A percentile compares a stretch with the other conserved stretches of the same genome.
Conservation (phyloP, 176 grass and related monocot genomes). For the Calamus simplicifolius region DNA sequence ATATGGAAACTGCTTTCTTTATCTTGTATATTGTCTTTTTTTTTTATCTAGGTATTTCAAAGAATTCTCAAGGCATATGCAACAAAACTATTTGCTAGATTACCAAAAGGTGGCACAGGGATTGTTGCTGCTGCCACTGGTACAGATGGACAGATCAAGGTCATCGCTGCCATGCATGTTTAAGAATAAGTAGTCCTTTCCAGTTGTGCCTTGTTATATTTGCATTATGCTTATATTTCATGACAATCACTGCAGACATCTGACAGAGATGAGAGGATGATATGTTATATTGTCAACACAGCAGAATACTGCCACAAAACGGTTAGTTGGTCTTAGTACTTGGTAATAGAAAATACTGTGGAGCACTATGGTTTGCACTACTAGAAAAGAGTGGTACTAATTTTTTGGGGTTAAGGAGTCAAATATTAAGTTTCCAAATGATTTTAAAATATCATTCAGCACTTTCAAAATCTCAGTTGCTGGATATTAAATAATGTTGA, state of each 20-base stretch:
- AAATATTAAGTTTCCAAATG: too few relatives aligned
- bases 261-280: conserved; percentile 91
- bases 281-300: conserved; percentile 96
- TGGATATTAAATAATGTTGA: too few relatives aligned
- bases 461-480: too few relatives aligned
- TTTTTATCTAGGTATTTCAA: conserved; percentile 52
- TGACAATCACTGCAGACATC: conserved; percentile 65
- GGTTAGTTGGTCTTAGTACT: conserved; percentile 37
- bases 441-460: too few relatives aligned
- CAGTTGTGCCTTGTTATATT: too few relatives aligned
- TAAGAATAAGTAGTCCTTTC: too few relatives aligned
- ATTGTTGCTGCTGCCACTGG: conserved; percentile 97
- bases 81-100: conserved; percentile 61
- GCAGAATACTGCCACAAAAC: conserved; percentile 98
- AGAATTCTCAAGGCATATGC: conserved; percentile 96
- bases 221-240: conserved; percentile 18
- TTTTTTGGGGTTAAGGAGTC: too few relatives aligned
- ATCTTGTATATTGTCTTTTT: too few relatives aligned
- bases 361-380: too few relatives aligned
- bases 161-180: conserved; percentile 13
- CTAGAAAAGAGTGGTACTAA: too few relatives aligned
- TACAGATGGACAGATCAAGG: conserved; percentile 93
- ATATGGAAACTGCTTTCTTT: too few relatives aligned
- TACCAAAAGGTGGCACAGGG: conserved; percentile 91
- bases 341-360: conserved; percentile 1